phyloP scores from a whole-genome alignment of 1,139 yeast genomes.

The Taphrina flavorubra region DNA sequence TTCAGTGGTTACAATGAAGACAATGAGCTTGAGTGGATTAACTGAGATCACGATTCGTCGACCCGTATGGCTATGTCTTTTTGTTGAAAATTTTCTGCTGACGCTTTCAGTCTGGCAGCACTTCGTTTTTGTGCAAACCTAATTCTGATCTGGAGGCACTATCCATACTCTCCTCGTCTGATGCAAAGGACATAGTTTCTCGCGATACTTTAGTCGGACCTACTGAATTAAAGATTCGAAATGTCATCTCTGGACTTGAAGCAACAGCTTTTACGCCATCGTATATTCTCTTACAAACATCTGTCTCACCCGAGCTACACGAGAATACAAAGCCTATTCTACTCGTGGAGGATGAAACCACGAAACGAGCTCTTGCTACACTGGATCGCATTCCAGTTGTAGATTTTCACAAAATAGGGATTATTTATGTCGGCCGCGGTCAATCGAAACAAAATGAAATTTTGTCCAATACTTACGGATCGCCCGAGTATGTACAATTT shows the following conservation, averaged over 20 bases:
- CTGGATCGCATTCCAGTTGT: conserved; percentile 80
- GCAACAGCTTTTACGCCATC: conserved; percentile 54
- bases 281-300: conserved; percentile 55
- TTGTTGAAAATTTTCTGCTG: neutral
- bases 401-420: conserved; percentile 78
- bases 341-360: conserved; percentile 58
- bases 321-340: conserved; percentile 53
- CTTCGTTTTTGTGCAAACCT: conserved; percentile 41
- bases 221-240: conserved; percentile 29
- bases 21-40: conserved; percentile 61
- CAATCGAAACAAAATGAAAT: conserved; percentile 71
- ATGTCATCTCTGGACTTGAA: conserved; percentile 35
- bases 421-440: conserved; percentile 71
- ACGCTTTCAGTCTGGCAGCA: conserved; percentile 39
- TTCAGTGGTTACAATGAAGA: conserved; percentile 64
- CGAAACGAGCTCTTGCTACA: conserved; percentile 64
- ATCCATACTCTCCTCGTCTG: conserved; percentile 22
- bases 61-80: conserved; percentile 63
- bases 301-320: conserved; percentile 51
- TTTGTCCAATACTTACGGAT: conserved; percentile 68
- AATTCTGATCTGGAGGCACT: conserved; percentile 35
- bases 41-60: conserved; percentile 63
- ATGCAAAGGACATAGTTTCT: conserved; percentile 30
- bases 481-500: conserved; percentile 65
- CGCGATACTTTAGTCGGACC: conserved; percentile 35